Percentiles rank a stretch among this genome's conserved stretches.
Evolutionary conservation across 352 stramenopile species (phyloP).

Genomic region (Globisporangium solare): DNA sequence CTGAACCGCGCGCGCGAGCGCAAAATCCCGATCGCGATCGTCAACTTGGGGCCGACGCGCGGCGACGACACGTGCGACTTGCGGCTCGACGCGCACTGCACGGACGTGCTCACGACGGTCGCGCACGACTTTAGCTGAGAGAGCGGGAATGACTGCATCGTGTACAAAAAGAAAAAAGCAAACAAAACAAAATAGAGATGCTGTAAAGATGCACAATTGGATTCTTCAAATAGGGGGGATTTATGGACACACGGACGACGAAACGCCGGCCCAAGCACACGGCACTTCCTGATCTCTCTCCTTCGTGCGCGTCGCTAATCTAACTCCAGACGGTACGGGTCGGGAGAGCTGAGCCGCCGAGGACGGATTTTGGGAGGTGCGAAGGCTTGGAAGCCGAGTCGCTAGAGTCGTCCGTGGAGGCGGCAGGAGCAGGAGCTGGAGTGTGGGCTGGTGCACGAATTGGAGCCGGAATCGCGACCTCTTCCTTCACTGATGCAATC

Average conservation of each 20-base stretch:
- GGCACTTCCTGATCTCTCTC: constrained; percentile 2
- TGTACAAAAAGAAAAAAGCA: background rate
- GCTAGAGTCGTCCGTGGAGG: too few species aligned
- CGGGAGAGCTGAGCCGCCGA: constrained; percentile 27
- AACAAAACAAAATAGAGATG: too few species aligned
- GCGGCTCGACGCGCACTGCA: constrained; percentile 65
- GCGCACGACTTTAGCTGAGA: constrained; percentile 20
- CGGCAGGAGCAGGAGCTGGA: too few species aligned
- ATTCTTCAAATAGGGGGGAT: background rate
- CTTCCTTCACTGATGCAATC: background rate
- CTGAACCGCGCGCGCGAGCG: constrained; percentile 66
- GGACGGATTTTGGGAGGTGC: constrained; percentile 17
- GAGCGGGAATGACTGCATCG: background rate
- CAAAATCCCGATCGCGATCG: constrained; percentile 73
- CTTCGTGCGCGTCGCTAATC: background rate
- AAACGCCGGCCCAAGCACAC: background rate
- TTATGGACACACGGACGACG: background rate
- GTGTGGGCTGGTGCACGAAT: background rate
- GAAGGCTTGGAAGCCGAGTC: constrained; percentile 8
- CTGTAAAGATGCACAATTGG: background rate
- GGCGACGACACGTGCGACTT: constrained; percentile 75
- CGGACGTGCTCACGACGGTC: constrained; percentile 40
- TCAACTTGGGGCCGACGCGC: constrained; percentile 87
- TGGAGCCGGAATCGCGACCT: background rate
- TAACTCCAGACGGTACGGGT: constrained; percentile 59